Evolutionary conservation across 805 yeast species (phyloP).

Genomic region (Barnettozyma californica): DNA sequence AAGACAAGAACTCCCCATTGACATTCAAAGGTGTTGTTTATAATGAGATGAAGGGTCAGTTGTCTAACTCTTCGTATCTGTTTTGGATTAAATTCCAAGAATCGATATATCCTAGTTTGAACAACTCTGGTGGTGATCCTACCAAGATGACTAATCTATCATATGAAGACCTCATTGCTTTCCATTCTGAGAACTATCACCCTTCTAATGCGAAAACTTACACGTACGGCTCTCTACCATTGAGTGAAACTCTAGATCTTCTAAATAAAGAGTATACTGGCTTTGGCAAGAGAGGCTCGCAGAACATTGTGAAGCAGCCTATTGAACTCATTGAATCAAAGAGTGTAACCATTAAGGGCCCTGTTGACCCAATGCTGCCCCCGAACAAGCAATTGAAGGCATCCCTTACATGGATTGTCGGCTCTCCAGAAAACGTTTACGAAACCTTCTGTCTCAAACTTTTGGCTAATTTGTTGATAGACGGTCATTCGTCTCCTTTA

Average conservation of each 20-base stretch:
- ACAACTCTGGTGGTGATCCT: conserved; percentile 96
- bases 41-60: conserved; percentile 98
- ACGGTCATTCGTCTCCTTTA: conserved; percentile 89
- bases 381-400: conserved; percentile 65
- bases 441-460: conserved; percentile 69
- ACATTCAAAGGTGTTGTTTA: conserved; percentile 92
- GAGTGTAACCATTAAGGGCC: conserved; percentile 52
- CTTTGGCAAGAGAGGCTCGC: conserved; percentile 49
- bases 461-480: conserved; percentile 65
- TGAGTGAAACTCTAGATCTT: conserved; percentile 52
- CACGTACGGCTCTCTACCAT: conserved; percentile 78
- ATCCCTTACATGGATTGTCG: conserved; percentile 86
- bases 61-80: conserved; percentile 80
- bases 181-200: conserved; percentile 74
- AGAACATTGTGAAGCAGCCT: conserved; percentile 24
- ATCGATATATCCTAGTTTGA: conserved; percentile 74
- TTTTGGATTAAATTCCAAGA: conserved; percentile 83
- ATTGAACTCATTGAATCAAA: conserved; percentile 29
- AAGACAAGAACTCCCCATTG: conserved; percentile 56
- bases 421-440: conserved; percentile 62
- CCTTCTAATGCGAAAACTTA: conserved; percentile 86
- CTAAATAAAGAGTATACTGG: conserved; percentile 44
- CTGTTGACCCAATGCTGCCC: conserved; percentile 73
- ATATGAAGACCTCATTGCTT: conserved; percentile 71
- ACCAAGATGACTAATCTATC: conserved; percentile 63